Conservation (phyloP, 352 stramenopile species). For the Pythium biforme region DNA sequence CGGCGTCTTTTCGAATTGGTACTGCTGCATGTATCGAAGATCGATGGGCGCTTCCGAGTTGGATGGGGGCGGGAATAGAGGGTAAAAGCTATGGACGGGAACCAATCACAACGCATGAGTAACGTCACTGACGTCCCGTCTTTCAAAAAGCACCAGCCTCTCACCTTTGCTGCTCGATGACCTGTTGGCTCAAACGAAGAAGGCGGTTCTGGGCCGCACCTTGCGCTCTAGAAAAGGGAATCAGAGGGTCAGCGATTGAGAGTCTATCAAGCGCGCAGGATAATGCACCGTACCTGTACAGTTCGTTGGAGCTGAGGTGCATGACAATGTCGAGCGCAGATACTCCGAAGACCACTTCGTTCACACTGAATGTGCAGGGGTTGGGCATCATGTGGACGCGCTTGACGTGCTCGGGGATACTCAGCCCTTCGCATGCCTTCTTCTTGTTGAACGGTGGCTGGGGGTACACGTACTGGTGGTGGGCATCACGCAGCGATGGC, state of each 20-base stretch:
- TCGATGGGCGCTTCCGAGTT: conserved; percentile 86
- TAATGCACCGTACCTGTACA: conserved; percentile 41
- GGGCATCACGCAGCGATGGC: conserved; percentile 94
- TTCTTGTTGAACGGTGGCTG: conserved; percentile 93
- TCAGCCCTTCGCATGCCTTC: conserved; percentile 74
- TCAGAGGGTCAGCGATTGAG: background rate
- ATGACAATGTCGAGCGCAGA: conserved; percentile 92
- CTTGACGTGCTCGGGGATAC: conserved; percentile 56
- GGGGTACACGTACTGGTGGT: conserved; percentile 94
- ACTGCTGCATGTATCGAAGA: conserved; percentile 90
- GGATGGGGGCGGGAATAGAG: conserved; percentile 70
- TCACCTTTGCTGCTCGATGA: conserved; percentile 79
- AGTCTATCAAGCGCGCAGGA: background rate
- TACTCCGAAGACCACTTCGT: conserved; percentile 92
- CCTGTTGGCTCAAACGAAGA: conserved; percentile 72
- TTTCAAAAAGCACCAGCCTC: too few relatives aligned
- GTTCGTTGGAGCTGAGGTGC: conserved; percentile 80
- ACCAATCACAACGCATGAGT: background rate
- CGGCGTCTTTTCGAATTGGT: conserved; percentile 89
- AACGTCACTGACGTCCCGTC: too few relatives aligned
- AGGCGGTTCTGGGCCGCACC: conserved; percentile 55
- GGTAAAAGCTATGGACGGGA: conserved; percentile 53
- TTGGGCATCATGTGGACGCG: conserved; percentile 95
- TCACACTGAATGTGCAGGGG: conserved; percentile 94
- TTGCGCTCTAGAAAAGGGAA: conserved; percentile 1